Evolutionary conservation across 2,329 filamentous ascomycete genomes (phyloP), one percentile per base, ranked within the genome.

Genomic region (Lachnellula cervina): DNA sequence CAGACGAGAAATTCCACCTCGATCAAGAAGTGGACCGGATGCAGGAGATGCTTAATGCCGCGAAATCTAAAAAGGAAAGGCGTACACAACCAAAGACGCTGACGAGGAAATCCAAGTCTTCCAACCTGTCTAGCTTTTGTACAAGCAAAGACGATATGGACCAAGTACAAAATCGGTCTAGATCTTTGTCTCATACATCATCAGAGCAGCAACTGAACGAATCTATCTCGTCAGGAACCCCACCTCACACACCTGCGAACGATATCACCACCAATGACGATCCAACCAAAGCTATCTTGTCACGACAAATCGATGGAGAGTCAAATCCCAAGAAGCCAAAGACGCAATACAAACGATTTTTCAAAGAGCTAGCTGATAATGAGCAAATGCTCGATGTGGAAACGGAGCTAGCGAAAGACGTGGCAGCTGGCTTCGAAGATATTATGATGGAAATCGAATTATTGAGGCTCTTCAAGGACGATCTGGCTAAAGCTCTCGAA

Each of bases 291-390:
- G 16, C 16, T 40, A 17, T 17, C 16, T 40, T 40, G 14, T 17
- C 37, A 32, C 9, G 9, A 40, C 37, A 1, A 40, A 40, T 16
- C 16, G 16, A 40, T 6, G 16, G 37, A 40, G 16, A 32, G 28
- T 32, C 28, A 32, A 32, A 11, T 32, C 9, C 4, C 37, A 40
- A 40, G 16, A 40, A 40, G 16, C 37, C 16, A 16, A 40, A 40
- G 16, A n/a, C 3, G 37, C 37, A 40, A 19, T 59, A 59, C 43
- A 37, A n/a, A 11, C 49, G 57, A 5, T 56, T 56, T 21, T 23
- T 59, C 3, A 23, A 17, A n/a, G 57, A 59, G 23, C 34, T 44
- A 21, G 23, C 46, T 7, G 42, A 46, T n/a, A 23, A 32, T n/a
- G 44, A 53, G 16, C 40, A 45, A 21, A 38, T 53, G 6, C 17